phyloP scores from a whole-genome alignment of 2,329 filamentous ascomycete species.

The Xylariaceae sp. region DNA sequence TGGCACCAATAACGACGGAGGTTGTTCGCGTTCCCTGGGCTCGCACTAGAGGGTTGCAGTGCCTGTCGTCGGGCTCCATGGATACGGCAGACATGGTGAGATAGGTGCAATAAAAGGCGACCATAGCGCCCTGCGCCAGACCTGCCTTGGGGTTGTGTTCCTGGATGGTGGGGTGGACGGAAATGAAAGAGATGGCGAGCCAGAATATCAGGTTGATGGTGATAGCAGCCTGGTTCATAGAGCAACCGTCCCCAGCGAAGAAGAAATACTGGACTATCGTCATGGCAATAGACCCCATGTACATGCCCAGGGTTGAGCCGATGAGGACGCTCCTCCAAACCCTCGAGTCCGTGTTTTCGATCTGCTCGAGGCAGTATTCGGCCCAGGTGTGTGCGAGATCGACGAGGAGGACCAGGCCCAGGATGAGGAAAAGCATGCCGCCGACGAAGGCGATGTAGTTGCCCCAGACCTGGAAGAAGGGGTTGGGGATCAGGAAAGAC shows the following conservation, averaged over 20 bases:
- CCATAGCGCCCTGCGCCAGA: slow-evolving; percentile 94
- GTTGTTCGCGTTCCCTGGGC: slow-evolving; percentile 84
- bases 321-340: slow-evolving; percentile 83
- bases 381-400: slow-evolving; percentile 96
- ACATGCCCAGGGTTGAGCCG: slow-evolving; percentile 91
- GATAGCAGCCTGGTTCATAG: slow-evolving; percentile 95
- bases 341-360: slow-evolving; percentile 79
- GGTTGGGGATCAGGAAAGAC: slow-evolving; percentile 92
- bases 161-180: slow-evolving; percentile 84
- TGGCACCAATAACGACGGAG: slow-evolving; percentile 83
- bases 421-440: slow-evolving; percentile 86
- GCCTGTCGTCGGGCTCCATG: slow-evolving; percentile 91
- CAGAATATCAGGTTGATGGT: slow-evolving; percentile 87
- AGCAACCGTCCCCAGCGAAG: slow-evolving; percentile 73
- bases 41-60: slow-evolving; percentile 86
- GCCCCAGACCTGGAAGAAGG: slow-evolving; percentile 92
- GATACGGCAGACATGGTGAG: slow-evolving; percentile 96
- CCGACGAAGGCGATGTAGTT: slow-evolving; percentile 85
- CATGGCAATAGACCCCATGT: slow-evolving; percentile 82
- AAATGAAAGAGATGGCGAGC: slow-evolving; percentile 71
- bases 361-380: slow-evolving; percentile 89
- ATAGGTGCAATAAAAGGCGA: slow-evolving; percentile 96
- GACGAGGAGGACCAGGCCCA: slow-evolving; percentile 86
- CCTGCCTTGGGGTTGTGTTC: slow-evolving; percentile 89
- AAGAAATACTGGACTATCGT: slow-evolving; percentile 96